These are phyloP conservation scores for Phytophthora pseudosyringae DNA, from an alignment of 352 stramenopile genomes.

Conservation along the genomic window DNA sequence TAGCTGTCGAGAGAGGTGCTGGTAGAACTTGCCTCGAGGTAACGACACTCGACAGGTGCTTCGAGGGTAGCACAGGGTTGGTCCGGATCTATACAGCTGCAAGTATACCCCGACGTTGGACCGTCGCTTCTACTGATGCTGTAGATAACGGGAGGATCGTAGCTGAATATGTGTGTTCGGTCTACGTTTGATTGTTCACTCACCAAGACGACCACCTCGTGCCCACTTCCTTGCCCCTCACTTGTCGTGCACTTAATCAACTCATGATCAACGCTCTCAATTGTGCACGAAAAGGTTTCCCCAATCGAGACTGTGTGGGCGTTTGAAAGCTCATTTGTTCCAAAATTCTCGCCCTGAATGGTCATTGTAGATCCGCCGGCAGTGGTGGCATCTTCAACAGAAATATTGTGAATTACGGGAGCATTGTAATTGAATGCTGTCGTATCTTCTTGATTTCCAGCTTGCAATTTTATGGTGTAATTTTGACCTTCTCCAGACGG, in stretches of 20 bases:
- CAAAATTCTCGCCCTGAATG: conserved; percentile 61
- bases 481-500: conserved; percentile 53
- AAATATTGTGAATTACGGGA: conserved; percentile 48
- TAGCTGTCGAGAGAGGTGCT: conserved; percentile 28
- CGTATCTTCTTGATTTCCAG: conserved; percentile 47
- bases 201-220: conserved; percentile 47
- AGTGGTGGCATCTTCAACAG: conserved; percentile 44
- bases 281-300: conserved; percentile 40
- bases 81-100: conserved; percentile 45
- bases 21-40: conserved; percentile 31
- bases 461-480: conserved; percentile 44
- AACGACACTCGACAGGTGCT: conserved; percentile 49
- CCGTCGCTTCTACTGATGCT: conserved; percentile 46
- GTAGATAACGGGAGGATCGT: conserved; percentile 48
- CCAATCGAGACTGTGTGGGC: conserved; percentile 42
- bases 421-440: conserved; percentile 60
- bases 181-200: conserved; percentile 41
- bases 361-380: conserved; percentile 52
- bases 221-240: conserved; percentile 48
- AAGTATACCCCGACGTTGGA: conserved; percentile 63
- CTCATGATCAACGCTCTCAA: conserved; percentile 42
- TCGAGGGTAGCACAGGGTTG: conserved; percentile 47
- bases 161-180: conserved; percentile 42
- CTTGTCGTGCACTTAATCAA: conserved; percentile 43
- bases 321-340: conserved; percentile 42